Evolutionary conservation across 768 basidiomycete genomes (phyloP), one percentile per base, ranked within the genome.

Genomic region (Strobilomyces confusus): DNA sequence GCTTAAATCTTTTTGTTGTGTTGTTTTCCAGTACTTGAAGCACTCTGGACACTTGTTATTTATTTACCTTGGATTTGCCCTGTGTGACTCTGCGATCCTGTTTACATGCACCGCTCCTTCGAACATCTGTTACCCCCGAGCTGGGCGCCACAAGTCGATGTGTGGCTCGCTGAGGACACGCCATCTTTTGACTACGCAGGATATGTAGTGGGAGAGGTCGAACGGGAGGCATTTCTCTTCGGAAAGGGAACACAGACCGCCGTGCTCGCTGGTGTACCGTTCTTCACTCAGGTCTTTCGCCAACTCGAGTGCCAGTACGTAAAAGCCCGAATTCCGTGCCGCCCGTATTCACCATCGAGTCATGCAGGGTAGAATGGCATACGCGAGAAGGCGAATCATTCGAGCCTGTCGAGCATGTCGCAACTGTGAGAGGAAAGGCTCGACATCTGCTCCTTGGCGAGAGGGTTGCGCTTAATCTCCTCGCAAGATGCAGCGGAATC

Each of bases 161-260:
- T 67, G 14, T 99, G 95, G 95, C 81, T 95, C 29, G 82, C 82
- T 9, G 95, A 99, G 72, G 95, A 98, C 66, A 89, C 87, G 0
- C 95, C 95, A 1, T 94, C 92, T 1, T 97, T 98, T 61, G 95
- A 99, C 71, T 97, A 92, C 59, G 95, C 89, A 36, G 95, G 95
- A 2, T 95, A 89, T 64, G 92, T 98, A 44, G 95, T 99, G 9
- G 95, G 95, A 14, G 95, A 98, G 65, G 87, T 80, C 8, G 73
- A 80, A 34, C 84, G 92, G 38, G 86, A 89, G 67, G 97, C 97
- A 8, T 87, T 85, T 65, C 80, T 98, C 17, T 79, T 92, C 61
- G 95, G 94, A 45, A 98, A 99, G 74, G 92, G 92, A 54, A 82
- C 83, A 48, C 78, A 83, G 51, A 60, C 79, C 17, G 82, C 83